phyloP scores from a whole-genome alignment of 371 early-diverging fungal species.

The Rhizopus delemar region DNA sequence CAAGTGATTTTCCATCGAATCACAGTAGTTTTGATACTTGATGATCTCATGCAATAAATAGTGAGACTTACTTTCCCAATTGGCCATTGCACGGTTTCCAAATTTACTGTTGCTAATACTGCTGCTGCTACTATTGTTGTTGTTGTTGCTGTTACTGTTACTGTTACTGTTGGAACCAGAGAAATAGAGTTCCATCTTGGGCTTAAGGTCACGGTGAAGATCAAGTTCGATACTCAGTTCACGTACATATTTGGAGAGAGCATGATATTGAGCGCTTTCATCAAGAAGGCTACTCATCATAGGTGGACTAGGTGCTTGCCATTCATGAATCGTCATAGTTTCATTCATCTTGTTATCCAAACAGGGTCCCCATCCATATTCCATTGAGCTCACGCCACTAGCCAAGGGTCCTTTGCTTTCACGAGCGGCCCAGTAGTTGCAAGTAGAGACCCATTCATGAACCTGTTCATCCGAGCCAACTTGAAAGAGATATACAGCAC shows the following conservation, averaged over 20 bases:
- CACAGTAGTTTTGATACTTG: conserved; percentile 85
- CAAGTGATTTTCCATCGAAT: conserved; percentile 72
- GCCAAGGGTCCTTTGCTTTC: conserved; percentile 83
- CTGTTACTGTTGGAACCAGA: conserved; percentile 1
- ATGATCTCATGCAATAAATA: conserved; percentile 83
- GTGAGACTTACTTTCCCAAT: conserved; percentile 85
- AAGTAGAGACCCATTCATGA: conserved; percentile 80
- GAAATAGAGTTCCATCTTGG: conserved; percentile 45
- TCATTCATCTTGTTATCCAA: conserved; percentile 14
- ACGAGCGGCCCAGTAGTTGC: conserved; percentile 93
- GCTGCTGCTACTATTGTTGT: no score
- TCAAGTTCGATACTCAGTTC: conserved; percentile 40
- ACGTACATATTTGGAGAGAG: conserved; percentile 32
- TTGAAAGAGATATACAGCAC: conserved; percentile 85
- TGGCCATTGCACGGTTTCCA: conserved; percentile 68
- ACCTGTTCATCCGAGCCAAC: conserved; percentile 65
- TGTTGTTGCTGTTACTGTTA: no score
- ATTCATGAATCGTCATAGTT: conserved; percentile 25
- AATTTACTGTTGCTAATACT: conserved; percentile 16
- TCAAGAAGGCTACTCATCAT: conserved; percentile 31
- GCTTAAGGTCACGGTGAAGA: conserved; percentile 46
- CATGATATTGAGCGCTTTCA: conserved; percentile 38
- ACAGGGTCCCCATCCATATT: conserved; percentile 88
- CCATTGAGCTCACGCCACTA: conserved; percentile 84
- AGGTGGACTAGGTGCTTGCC: conserved; percentile 47